phyloP scores from a whole-genome alignment of 805 yeast genomes.

The Metschnikowia dekortorum region DNA sequence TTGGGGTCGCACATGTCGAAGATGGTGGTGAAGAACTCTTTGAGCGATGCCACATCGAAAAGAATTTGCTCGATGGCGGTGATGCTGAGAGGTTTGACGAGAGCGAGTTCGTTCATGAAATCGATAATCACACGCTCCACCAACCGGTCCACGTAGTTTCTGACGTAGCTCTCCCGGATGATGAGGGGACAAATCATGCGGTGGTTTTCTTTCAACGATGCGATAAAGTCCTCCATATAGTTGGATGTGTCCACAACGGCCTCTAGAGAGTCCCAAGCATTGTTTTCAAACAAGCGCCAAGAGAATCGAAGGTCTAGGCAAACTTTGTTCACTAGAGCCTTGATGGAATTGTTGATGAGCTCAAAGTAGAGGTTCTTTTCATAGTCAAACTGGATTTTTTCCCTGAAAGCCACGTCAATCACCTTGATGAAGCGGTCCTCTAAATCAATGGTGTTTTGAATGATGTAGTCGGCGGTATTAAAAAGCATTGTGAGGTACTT shows the following conservation, averaged over 20 bases:
- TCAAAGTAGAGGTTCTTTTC: conserved; percentile 55
- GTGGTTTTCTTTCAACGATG: conserved; percentile 43
- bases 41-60: conserved; percentile 65
- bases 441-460: conserved; percentile 71
- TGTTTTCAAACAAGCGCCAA: conserved; percentile 80
- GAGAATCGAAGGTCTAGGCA: conserved; percentile 58
- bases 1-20: conserved; percentile 42
- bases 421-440: conserved; percentile 52
- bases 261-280: conserved; percentile 63
- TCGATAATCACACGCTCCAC: conserved; percentile 60
- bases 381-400: conserved; percentile 48
- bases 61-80: conserved; percentile 62
- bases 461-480: conserved; percentile 87
- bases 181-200: conserved; percentile 51
- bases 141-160: conserved; percentile 71
- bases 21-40: conserved; percentile 45
- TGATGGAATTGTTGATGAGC: conserved; percentile 55
- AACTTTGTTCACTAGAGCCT: conserved; percentile 52
- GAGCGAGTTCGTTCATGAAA: conserved; percentile 53
- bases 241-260: conserved; percentile 70
- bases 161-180: conserved; percentile 63
- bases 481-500: conserved; percentile 65
- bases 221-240: conserved; percentile 58
- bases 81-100: conserved; percentile 65
- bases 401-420: conserved; percentile 31